Percentiles rank a stretch among this genome's conserved stretches.
phyloP scores from a whole-genome alignment of 2,329 filamentous ascomycete species.

The Colletotrichum spaethianum region DNA sequence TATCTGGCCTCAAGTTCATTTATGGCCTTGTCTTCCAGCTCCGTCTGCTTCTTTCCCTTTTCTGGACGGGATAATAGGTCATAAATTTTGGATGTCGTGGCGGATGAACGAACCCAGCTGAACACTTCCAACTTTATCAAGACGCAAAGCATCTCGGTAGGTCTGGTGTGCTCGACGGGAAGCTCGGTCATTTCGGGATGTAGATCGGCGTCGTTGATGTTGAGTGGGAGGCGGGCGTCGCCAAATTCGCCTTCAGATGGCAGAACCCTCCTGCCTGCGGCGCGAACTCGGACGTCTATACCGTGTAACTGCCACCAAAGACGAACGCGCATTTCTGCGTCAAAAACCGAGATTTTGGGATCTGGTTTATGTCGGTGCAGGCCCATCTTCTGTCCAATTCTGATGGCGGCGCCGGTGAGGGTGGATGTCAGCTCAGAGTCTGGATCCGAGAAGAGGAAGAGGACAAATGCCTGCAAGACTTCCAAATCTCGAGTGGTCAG shows the following conservation, averaged over 20 bases:
- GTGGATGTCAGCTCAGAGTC: conserved; percentile 47
- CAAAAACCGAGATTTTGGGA: conserved; percentile 43
- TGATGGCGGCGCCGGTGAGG: conserved; percentile 43
- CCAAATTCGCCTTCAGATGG: conserved; percentile 21
- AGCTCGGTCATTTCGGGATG: conserved; percentile 63
- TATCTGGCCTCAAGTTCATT: conserved; percentile 48
- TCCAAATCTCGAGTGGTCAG: conserved; percentile 48
- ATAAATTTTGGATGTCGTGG: conserved; percentile 42
- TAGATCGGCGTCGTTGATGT: conserved; percentile 69
- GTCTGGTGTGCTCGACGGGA: conserved; percentile 60
- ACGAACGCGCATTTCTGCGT: conserved; percentile 48
- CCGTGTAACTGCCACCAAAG: conserved; percentile 49
- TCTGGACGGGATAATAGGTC: conserved; percentile 33
- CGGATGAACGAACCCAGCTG: conserved; percentile 46
- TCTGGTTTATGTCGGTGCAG: conserved; percentile 42
- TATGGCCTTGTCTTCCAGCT: conserved; percentile 44
- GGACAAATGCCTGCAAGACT: conserved; percentile 48
- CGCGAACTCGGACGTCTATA: conserved; percentile 41
- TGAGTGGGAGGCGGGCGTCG: conserved; percentile 66
- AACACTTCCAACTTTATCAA: conserved; percentile 50
- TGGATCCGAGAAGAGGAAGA: conserved; percentile 49
- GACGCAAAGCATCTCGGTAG: conserved; percentile 68
- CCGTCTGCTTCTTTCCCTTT: conserved; percentile 20
- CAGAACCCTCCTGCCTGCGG: conserved; percentile 25
- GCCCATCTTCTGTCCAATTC: conserved; percentile 47